A percentile compares a stretch with the other conserved stretches of the same genome.
Conservation (phyloP, 2,329 filamentous ascomycete species). For the Trichoderma sp. region DNA sequence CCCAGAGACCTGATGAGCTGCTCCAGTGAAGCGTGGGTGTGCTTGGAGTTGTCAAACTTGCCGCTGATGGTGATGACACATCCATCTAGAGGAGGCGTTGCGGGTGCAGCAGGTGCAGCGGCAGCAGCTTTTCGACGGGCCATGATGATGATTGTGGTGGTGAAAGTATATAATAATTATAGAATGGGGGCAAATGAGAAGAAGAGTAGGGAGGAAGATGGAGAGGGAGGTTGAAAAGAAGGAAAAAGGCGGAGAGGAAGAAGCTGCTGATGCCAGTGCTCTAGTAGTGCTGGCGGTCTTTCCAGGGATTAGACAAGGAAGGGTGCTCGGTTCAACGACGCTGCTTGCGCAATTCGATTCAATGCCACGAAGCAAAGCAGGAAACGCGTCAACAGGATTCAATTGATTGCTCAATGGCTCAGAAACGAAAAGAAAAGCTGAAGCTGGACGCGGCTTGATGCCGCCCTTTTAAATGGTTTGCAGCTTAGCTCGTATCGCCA, state of each 20-base stretch:
- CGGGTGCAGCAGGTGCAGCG: constrained; percentile 23
- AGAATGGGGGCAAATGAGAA: background rate
- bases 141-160: background rate
- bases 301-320: background rate
- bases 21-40: constrained; percentile 55
- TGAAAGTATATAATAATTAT: background rate
- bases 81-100: constrained; percentile 48
- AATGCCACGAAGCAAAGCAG: background rate
- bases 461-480: constrained; percentile 15
- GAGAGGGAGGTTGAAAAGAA: background rate
- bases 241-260: background rate
- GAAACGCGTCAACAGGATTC: background rate
- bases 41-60: constrained; percentile 58
- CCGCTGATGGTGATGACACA: constrained; percentile 63
- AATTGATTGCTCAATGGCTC: constrained; percentile 13
- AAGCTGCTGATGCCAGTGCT: background rate
- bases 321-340: background rate
- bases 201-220: no score
- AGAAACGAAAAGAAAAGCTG: background rate
- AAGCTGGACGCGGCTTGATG: constrained; percentile 1
- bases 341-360: background rate
- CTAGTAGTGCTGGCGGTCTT: background rate
- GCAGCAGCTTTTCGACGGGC: constrained; percentile 29
- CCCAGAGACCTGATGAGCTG: constrained; percentile 53
- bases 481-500: background rate